Conservation (phyloP, 495 filamentous ascomycete genomes). For the Aspergillus asperescens region DNA sequence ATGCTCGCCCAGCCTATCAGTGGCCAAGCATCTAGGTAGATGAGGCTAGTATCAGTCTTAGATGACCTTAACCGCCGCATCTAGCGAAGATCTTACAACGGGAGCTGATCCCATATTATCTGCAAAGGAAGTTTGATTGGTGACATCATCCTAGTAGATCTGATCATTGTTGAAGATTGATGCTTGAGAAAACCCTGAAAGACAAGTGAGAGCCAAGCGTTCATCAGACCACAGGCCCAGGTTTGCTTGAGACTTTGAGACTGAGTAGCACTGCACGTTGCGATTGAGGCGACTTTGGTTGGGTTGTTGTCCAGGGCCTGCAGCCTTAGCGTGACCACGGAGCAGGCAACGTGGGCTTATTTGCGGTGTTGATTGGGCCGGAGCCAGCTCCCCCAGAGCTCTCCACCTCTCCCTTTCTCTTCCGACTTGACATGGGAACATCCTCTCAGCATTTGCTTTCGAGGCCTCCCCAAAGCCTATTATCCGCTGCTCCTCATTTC, state of each 20-base stretch:
- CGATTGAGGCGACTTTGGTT: constrained; percentile 2
- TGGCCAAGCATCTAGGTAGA: neutral
- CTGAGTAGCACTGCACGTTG: constrained; percentile 6
- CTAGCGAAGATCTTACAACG: neutral
- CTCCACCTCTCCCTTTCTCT: constrained; percentile 5
- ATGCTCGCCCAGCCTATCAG: neutral
- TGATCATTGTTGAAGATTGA: too few species aligned
- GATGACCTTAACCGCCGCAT: neutral
- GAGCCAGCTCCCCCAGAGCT: constrained; percentile 10
- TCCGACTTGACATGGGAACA: neutral
- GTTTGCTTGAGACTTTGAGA: too few species aligned
- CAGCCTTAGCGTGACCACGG: constrained; percentile 1
- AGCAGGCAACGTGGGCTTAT: constrained; percentile 1
- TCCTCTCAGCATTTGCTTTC: neutral
- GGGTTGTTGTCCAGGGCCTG: constrained; percentile 2
- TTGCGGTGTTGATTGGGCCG: neutral
- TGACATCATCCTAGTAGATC: neutral
- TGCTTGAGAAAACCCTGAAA: neutral
- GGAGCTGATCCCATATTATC: neutral
- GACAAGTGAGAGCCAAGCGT: neutral
- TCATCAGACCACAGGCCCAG: neutral
- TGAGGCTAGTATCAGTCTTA: neutral
- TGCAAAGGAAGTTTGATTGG: neutral
- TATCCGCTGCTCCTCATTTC: too few species aligned
- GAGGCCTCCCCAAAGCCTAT: neutral